Base-by-base conservation (phyloP, 805 yeast species). In the Cyberlindnera subsufficiens region DNA sequence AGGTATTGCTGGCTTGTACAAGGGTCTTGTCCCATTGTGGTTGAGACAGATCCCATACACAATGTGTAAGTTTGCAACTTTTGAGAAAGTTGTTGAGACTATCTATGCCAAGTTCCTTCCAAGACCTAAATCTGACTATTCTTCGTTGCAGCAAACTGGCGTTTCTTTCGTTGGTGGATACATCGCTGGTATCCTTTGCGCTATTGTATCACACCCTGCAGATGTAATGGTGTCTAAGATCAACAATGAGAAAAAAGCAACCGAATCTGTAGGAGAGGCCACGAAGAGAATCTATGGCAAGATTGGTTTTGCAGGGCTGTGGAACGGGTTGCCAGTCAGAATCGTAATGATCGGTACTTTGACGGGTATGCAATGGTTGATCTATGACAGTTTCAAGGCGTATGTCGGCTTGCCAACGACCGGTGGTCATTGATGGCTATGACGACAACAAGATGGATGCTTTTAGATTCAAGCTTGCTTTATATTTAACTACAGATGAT, bases 11-110 rank as follows among this genome's bases (percentile, higher is more conserved):
- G 86, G 88, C 2, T 71, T 91, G 40, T 91, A 90, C 71, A 84
- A 86, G 59, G 98, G 98, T 42, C 67, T 91, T 42, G 82, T 80
- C 9, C 98, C 99, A 13, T 72, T 91, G 51, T 93, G 98, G 98
- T 78, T 81, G 45, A 83, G 98, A 71, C 99, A 91, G 68, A 85
- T 91, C 56, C 99, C 98, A n/a, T 91, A 91, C 71, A 91, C 98
- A 22, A 90, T 91, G 96, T 95, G 86, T 49, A 91, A 93, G 68
- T 93, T 91, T 65, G 91, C 97, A 8, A 77, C 95, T 20, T 91
- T 93, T 68, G 99, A 91, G 70, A 85, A 80, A 61, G 85, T 90
- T 40, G 97, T 91, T 29, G 88, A 82, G 58, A 64, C 68, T 39
- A 90, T 91, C 59, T 91, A 93, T 69, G 10, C 40, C 30, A 54